Conservation (phyloP, 768 basidiomycete species). For the Auriscalpium vulgare region DNA sequence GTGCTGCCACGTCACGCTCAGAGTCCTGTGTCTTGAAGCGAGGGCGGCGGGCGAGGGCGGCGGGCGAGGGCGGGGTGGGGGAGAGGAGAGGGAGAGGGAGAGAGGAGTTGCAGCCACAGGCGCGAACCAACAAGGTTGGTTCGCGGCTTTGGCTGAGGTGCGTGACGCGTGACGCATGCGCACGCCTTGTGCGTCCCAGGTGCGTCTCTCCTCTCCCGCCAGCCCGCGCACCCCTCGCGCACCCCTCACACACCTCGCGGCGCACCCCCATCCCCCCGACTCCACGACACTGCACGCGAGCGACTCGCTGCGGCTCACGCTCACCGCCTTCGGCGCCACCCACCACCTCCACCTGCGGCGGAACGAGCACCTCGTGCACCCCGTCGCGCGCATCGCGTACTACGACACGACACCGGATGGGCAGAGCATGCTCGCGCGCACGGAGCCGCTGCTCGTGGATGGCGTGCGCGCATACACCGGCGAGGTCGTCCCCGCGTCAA, state of each 20-base stretch:
- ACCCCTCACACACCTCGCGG: background rate
- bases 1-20: no score
- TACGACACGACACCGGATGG: conserved; percentile 47
- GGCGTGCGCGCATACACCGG: conserved; percentile 65
- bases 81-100: no score
- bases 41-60: no score
- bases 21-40: no score
- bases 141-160: no score
- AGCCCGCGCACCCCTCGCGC: background rate
- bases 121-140: no score
- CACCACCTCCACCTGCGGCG: conserved; percentile 72
- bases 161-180: no score
- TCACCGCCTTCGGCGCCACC: conserved; percentile 57
- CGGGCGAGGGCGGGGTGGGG: no score
- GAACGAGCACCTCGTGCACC: conserved; percentile 71
- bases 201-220: conserved; percentile 9
- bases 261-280: conserved; percentile 18
- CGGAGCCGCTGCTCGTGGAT: conserved; percentile 55
- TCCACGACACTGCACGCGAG: conserved; percentile 51
- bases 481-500: conserved; percentile 61
- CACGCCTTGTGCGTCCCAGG: no score
- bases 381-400: conserved; percentile 66
- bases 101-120: no score
- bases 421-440: conserved; percentile 38
- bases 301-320: conserved; percentile 63